phyloP scores from a whole-genome alignment of 805 yeast genomes.

The Saturnispora sekii region DNA sequence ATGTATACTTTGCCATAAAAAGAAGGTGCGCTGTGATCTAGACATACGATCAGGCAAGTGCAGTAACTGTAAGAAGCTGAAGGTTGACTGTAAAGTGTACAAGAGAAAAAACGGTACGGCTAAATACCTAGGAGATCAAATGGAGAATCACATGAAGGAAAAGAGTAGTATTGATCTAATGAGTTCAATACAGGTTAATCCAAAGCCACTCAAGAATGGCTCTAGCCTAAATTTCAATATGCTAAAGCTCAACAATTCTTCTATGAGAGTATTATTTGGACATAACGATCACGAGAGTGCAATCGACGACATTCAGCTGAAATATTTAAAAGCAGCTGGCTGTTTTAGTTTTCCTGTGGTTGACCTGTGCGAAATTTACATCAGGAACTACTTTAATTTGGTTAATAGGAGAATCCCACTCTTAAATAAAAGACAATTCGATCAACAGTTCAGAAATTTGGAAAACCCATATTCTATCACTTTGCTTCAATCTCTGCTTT shows the following conservation, averaged over 20 bases:
- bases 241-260: no score
- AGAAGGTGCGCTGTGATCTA: conserved; percentile 72
- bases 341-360: conserved; percentile 61
- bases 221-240: no score
- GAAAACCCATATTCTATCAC: conserved; percentile 49
- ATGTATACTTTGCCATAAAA: conserved; percentile 64
- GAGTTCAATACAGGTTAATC: conserved; percentile 8
- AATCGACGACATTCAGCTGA: conserved; percentile 14
- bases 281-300: not conserved
- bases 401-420: conserved; percentile 65
- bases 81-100: conserved; percentile 64
- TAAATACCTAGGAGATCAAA: conserved; percentile 17
- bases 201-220: conserved; percentile 15
- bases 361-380: conserved; percentile 47
- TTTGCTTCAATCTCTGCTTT: conserved; percentile 54
- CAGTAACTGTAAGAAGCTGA: conserved; percentile 62
- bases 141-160: conserved; percentile 11
- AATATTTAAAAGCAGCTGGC: conserved; percentile 30
- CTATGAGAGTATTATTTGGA: no score
- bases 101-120: conserved; percentile 53
- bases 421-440: conserved; percentile 50
- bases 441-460: conserved; percentile 45
- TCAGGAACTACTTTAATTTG: conserved; percentile 50
- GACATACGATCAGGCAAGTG: conserved; percentile 34
- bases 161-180: conserved; percentile 5